These are phyloP conservation scores for Chrysosphaeria jannelii DNA, from an alignment of 2,329 filamentous ascomycete species.

Conservation along the genomic window DNA sequence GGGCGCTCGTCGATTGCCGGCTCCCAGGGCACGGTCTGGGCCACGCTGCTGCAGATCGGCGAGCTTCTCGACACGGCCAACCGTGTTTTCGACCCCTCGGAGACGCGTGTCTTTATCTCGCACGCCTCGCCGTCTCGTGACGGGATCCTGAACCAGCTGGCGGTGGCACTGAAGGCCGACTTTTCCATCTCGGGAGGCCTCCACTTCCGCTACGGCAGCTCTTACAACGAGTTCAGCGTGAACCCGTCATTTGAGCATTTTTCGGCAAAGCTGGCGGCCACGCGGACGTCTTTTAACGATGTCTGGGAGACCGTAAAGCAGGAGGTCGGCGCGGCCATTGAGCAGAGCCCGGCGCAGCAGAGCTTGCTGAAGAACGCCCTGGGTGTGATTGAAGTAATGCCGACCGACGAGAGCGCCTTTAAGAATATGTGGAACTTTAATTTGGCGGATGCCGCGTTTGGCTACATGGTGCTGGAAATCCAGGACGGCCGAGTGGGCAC, in stretches of 20 bases:
- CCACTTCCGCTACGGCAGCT: conserved; percentile 95
- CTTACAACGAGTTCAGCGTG: conserved; percentile 98
- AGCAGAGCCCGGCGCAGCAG: conserved; percentile 80
- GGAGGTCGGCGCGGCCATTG: conserved; percentile 82
- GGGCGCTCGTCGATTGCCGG: conserved; percentile 93
- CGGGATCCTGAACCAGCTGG: conserved; percentile 88
- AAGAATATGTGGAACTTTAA: conserved; percentile 99
- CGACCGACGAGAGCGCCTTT: conserved; percentile 88
- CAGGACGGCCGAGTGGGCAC: conserved; percentile 90
- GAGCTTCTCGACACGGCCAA: conserved; percentile 94
- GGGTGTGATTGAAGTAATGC: conserved; percentile 94
- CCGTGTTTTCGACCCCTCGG: conserved; percentile 90
- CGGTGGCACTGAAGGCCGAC: conserved; percentile 87
- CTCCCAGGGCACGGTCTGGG: conserved; percentile 99
- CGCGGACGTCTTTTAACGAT: conserved; percentile 94
- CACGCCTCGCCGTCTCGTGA: conserved; percentile 91
- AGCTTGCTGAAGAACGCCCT: conserved; percentile 74
- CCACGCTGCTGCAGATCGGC: conserved; percentile 88
- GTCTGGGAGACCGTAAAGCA: conserved; percentile 97
- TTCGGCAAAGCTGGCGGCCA: conserved; percentile 88
- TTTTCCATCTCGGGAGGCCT: conserved; percentile 94
- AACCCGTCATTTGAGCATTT: conserved; percentile 97
- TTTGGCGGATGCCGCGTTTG: conserved; percentile 85
- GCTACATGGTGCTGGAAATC: conserved; percentile 80
- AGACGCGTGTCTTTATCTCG: conserved; percentile 88